These are phyloP conservation scores for Collybia mongolica DNA, from an alignment of 768 basidiomycete species.

Conservation along the genomic window DNA sequence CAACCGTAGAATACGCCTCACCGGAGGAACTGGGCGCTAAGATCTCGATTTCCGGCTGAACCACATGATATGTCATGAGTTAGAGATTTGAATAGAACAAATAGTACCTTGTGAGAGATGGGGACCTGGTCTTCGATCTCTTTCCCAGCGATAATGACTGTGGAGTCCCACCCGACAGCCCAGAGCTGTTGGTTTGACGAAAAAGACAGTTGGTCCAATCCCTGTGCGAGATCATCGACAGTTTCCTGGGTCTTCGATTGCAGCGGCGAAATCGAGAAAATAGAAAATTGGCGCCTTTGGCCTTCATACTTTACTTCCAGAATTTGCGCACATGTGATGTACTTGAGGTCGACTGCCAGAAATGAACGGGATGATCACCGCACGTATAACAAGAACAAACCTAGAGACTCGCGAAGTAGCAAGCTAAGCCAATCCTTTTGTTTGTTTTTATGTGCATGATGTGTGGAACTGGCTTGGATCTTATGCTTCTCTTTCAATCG, in stretches of 20 bases:
- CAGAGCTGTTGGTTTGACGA: conserved; percentile 43
- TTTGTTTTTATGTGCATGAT: conserved; percentile 26
- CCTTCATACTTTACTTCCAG: conserved; percentile 69
- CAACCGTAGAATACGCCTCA: conserved; percentile 79
- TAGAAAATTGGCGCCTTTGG: conserved; percentile 49
- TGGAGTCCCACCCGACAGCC: conserved; percentile 69
- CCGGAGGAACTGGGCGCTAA: conserved; percentile 38
- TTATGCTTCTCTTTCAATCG: conserved; percentile 47
- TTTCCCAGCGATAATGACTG: conserved; percentile 41
- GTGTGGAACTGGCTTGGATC: conserved; percentile 11
- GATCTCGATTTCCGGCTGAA: conserved; percentile 46
- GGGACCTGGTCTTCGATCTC: conserved; percentile 20
- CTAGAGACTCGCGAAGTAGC: conserved; percentile 64
- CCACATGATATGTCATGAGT: conserved; percentile 15
- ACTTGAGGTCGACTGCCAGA: conserved; percentile 66
- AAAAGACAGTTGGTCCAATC: conserved; percentile 46
- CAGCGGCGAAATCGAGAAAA: conserved; percentile 43
- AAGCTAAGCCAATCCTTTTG: conserved; percentile 67
- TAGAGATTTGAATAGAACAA: not conserved
- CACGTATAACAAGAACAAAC: conserved; percentile 35
- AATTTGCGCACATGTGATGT: conserved; percentile 58
- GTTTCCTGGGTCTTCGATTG: conserved; percentile 16
- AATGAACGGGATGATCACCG: conserved; percentile 7
- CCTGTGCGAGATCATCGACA: conserved; percentile 32
- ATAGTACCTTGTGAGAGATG: conserved; percentile 31